phyloP scores from a whole-genome alignment of 257 asterid species.

The Gynochthodes officinalis region DNA sequence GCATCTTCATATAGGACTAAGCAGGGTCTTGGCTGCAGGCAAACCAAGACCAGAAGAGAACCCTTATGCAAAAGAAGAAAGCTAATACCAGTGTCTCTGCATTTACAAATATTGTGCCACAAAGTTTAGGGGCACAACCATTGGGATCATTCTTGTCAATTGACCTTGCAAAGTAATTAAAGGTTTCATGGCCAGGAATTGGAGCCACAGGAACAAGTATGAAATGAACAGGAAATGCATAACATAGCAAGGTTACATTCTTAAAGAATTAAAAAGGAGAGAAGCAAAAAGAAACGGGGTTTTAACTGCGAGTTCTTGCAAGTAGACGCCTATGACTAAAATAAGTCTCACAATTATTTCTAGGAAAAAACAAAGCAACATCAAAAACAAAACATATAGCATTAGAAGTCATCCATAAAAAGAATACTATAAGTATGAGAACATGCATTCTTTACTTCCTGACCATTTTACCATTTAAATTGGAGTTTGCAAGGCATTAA shows the following conservation, averaged over 20 bases:
- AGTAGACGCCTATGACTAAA: not conserved
- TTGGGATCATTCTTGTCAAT: not conserved
- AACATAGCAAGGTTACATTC: not conserved
- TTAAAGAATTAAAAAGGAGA: not conserved
- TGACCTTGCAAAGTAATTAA: not conserved
- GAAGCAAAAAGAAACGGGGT: not conserved
- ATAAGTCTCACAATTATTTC: not conserved
- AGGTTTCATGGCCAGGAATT: not conserved
- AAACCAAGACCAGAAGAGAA: not conserved
- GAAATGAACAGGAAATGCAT: conserved; percentile 1
- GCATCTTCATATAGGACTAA: not conserved
- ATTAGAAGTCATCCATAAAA: not conserved
- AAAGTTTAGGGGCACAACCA: not conserved
- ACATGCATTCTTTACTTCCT: not conserved
- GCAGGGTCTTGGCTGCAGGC: not conserved
- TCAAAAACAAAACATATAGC: not conserved
- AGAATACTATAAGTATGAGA: not conserved
- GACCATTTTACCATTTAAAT: not conserved
- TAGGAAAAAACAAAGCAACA: not conserved
- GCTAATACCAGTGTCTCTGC: not conserved
- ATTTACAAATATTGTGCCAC: not conserved
- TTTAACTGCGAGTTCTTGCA: not conserved
- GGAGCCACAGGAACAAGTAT: not conserved
- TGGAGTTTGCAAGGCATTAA: not conserved
- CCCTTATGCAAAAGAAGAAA: not conserved